phyloP scores from a whole-genome alignment of 768 basidiomycete species.

The Hortiboletus campestris region DNA sequence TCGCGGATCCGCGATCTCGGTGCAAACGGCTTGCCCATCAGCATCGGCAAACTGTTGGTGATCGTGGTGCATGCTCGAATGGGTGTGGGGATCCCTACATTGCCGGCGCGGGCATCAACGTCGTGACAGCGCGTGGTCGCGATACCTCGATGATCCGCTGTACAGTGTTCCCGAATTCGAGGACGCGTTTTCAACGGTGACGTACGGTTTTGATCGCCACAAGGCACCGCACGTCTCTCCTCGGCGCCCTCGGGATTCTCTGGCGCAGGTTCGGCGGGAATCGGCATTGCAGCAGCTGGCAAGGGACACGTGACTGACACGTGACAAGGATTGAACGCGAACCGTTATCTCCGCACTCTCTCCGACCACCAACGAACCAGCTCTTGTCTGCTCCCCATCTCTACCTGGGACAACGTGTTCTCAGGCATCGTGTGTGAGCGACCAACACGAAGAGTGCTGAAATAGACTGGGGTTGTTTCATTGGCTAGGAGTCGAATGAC shows the following conservation, averaged over 20 bases:
- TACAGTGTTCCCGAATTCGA: constrained; percentile 76
- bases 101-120: constrained; percentile 67
- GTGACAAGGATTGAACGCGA: constrained; percentile 40
- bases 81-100: constrained; percentile 65
- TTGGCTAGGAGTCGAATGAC: background rate
- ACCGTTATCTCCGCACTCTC: constrained; percentile 45
- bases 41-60: constrained; percentile 77
- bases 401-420: background rate
- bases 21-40: constrained; percentile 48
- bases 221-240: constrained; percentile 66
- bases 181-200: constrained; percentile 75
- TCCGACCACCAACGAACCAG: constrained; percentile 18
- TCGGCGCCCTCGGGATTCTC: constrained; percentile 51
- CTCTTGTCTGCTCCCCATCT: no score
- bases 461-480: background rate
- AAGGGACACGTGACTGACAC: no score
- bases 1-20: constrained; percentile 59
- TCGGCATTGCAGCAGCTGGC: constrained; percentile 53
- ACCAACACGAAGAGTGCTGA: background rate
- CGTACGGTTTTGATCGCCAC: constrained; percentile 43
- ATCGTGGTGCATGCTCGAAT: no score
- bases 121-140: no score
- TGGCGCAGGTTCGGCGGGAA: constrained; percentile 53
- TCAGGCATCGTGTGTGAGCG: background rate
- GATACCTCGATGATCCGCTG: constrained; percentile 65